Conservation (phyloP, 2,329 filamentous ascomycete species). For the Pyricularia grisea region DNA sequence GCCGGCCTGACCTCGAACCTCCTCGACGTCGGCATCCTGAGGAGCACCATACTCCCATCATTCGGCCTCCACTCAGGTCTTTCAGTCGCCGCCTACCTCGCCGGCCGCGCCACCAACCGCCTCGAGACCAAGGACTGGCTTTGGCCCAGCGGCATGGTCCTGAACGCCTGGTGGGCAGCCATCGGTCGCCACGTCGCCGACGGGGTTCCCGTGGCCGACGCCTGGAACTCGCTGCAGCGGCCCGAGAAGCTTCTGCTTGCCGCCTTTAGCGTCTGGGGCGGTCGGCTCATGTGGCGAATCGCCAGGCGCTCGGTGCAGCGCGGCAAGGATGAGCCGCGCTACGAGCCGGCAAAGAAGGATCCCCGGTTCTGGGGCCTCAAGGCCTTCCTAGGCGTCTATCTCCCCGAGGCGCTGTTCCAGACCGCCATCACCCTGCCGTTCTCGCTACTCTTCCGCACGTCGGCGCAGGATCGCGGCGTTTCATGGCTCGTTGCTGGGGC, state of each 20-base stretch:
- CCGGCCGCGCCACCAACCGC: slow-evolving; percentile 40
- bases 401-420: slow-evolving; percentile 48
- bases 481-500: background rate
- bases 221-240: slow-evolving; percentile 38
- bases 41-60: slow-evolving; percentile 43
- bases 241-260: slow-evolving; percentile 45
- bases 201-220: slow-evolving; percentile 32
- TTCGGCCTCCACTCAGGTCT: slow-evolving; percentile 42
- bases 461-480: background rate
- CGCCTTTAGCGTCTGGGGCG: slow-evolving; percentile 48
- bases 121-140: slow-evolving; percentile 52
- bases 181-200: slow-evolving; percentile 38
- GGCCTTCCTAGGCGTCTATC: slow-evolving; percentile 41
- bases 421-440: slow-evolving; percentile 48
- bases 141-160: slow-evolving; percentile 44
- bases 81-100: slow-evolving; percentile 39
- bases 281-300: slow-evolving; percentile 45
- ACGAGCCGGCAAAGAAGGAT: slow-evolving; percentile 38
- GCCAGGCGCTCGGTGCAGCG: slow-evolving; percentile 35
- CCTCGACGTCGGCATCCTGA: slow-evolving; percentile 36
- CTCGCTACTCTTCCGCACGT: slow-evolving; percentile 42
- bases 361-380: slow-evolving; percentile 43
- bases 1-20: slow-evolving; percentile 4
- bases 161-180: slow-evolving; percentile 52
- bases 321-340: slow-evolving; percentile 46